Conservation (phyloP, 2,329 filamentous ascomycete genomes). For the Sarocladiaceae sp. region DNA sequence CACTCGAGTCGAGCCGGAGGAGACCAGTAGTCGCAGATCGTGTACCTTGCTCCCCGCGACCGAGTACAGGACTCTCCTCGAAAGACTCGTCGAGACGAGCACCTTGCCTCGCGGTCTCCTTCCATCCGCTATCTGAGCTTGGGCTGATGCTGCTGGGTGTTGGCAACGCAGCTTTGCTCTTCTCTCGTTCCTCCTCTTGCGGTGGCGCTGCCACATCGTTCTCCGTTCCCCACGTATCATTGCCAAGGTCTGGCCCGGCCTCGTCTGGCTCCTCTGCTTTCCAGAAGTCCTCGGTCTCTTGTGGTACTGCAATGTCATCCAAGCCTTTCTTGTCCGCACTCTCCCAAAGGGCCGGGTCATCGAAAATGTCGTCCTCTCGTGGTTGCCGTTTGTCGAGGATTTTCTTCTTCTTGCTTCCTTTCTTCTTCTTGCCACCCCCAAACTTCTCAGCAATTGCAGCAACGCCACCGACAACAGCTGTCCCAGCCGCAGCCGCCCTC, state of each 20-base stretch:
- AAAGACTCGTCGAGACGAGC: conserved; percentile 21
- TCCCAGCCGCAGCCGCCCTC: conserved; percentile 19
- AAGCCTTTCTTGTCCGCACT: conserved; percentile 33
- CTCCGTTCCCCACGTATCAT: conserved; percentile 1
- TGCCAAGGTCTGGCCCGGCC: conserved; percentile 10
- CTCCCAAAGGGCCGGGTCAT: conserved; percentile 41
- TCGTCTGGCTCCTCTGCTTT: conserved; percentile 16
- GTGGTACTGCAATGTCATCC: conserved; percentile 17
- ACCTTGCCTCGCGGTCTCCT: conserved; percentile 20
- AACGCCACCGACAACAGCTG: conserved; percentile 24
- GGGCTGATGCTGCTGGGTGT: conserved; percentile 17
- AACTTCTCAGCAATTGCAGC: conserved; percentile 25
- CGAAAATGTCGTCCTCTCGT: conserved; percentile 38
- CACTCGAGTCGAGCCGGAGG: conserved; percentile 25
- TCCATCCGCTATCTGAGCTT: conserved; percentile 18
- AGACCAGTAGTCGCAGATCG: conserved; percentile 20
- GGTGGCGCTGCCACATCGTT: neutral
- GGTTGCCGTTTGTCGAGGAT: conserved; percentile 33
- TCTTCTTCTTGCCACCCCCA: conserved; percentile 28
- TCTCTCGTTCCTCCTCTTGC: conserved; percentile 3
- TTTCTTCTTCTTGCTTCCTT: conserved; percentile 34
- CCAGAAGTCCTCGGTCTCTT: conserved; percentile 24
- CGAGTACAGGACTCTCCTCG: conserved; percentile 35
- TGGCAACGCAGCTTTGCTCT: conserved; percentile 14
- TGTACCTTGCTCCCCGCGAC: conserved; percentile 20